Base-by-base conservation (phyloP, 192 early-diverging fungal genomes). In the Geranomyces variabilis region DNA sequence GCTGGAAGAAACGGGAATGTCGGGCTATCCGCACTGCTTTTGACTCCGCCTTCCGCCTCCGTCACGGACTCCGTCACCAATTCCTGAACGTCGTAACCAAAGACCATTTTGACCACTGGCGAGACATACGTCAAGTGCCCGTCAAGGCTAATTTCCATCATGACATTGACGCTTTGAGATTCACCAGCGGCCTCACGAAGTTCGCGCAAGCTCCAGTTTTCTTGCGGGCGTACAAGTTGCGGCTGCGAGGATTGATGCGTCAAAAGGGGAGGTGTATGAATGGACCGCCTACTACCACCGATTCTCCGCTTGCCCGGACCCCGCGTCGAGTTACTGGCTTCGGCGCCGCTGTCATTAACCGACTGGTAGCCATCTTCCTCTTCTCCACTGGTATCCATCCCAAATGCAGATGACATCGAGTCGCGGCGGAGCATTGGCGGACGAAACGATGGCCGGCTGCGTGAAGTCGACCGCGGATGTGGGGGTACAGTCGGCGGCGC, bases 61-160 rank as follows among this genome's bases (percentile, higher is more conserved):
- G 17, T 28, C 21, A 6, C 29, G 1, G 36, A 47, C 22, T 70
- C 82, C 82, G 21, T 78, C 77, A 13, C 69, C 68, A 74, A 67
- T 36, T 76, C 67, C 24, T 68, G 55, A 2, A 56, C 51, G 31
- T 80, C 77, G 75, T 89, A 94, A 81, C 88, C 91, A 60, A 91
- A 81, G 10, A 94, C 84, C 46, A 84, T 77, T 43, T 83, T 77
- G 75, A 87, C 88, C 24, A 84, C 81, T n/a, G 92, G 91, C 36
- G 87, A 89, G 7, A 91, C 70, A 73, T 93, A 93, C 58, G 75
- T 64, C 22, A 92, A 71, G 1, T 77, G 71, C 8, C 84, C 83
- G 33, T 84, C 82, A 24, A 91, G 76, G 57, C 73, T 80, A n/a
- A 94, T 71, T 63, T 94, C 93, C 84, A 94, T 88, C 47, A 94